Percentiles rank a stretch among this genome's conserved stretches.
Conservation (phyloP, 805 yeast species). For the Priceomyces castillae region DNA sequence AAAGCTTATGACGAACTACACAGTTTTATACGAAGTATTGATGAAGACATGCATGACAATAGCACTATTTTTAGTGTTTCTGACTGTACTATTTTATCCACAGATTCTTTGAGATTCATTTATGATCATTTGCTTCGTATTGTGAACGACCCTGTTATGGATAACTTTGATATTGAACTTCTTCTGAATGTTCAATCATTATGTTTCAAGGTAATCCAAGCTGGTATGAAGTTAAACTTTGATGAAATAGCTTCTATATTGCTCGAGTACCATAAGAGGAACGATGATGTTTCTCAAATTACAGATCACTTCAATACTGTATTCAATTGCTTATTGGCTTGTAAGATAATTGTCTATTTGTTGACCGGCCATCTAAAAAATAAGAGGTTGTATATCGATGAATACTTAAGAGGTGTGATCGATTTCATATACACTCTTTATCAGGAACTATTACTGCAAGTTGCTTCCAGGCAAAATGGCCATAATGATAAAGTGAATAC, state of each 20-base stretch:
- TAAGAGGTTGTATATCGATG: slow-evolving; percentile 45
- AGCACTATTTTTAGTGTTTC: background rate
- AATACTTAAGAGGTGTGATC: slow-evolving; percentile 39
- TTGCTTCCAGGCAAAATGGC: slow-evolving; percentile 4
- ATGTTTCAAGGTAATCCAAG: slow-evolving; percentile 23
- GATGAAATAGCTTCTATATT: slow-evolving; percentile 12
- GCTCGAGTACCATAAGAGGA: too few relatives aligned
- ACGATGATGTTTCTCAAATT: background rate
- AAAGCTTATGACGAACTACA: slow-evolving; percentile 2
- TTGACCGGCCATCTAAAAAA: slow-evolving; percentile 42
- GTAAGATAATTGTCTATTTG: slow-evolving; percentile 37
- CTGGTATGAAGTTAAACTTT: slow-evolving; percentile 17
- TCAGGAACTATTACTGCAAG: slow-evolving; percentile 26
- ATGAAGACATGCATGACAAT: background rate
- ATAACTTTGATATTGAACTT: slow-evolving; percentile 13
- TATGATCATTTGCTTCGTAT: slow-evolving; percentile 28
- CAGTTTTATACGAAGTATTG: background rate
- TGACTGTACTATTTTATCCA: background rate
- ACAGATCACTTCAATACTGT: slow-evolving; percentile 11
- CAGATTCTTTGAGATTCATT: slow-evolving; percentile 6
- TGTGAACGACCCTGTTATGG: slow-evolving; percentile 11
- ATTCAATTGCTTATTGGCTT: slow-evolving; percentile 28
- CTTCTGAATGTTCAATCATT: slow-evolving; percentile 23
- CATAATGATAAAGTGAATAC: slow-evolving; percentile 2
- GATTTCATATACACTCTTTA: slow-evolving; percentile 34